Percentiles rank a stretch among this genome's conserved stretches.
Conservation (phyloP, 768 basidiomycete species). For the Phylloporus scabripes region DNA sequence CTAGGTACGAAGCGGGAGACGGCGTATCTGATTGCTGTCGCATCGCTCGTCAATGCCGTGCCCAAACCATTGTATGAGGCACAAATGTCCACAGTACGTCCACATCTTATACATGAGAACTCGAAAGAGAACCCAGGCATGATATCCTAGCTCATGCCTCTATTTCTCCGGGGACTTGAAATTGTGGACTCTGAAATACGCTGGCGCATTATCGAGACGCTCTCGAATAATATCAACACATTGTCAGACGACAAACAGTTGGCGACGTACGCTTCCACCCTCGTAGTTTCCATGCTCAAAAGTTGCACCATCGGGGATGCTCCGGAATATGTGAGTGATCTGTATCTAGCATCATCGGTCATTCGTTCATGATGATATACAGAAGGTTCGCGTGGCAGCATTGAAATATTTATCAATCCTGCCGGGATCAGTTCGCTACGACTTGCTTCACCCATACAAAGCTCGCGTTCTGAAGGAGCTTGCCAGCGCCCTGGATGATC, state of each 20-base stretch:
- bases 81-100: constrained; percentile 56
- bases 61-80: constrained; percentile 70
- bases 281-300: constrained; percentile 68
- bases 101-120: not conserved
- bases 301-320: constrained; percentile 49
- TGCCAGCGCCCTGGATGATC: constrained; percentile 78
- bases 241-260: constrained; percentile 48
- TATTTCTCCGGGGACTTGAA: constrained; percentile 80
- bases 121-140: not conserved
- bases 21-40: constrained; percentile 78
- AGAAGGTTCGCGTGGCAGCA: constrained; percentile 76
- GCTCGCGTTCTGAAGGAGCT: constrained; percentile 66
- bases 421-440: constrained; percentile 74
- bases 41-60: constrained; percentile 71
- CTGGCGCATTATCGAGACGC: constrained; percentile 72
- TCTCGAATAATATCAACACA: constrained; percentile 64
- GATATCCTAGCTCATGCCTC: constrained; percentile 70
- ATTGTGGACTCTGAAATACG: constrained; percentile 70
- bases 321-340: constrained; percentile 49
- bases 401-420: constrained; percentile 69
- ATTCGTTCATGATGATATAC: constrained; percentile 4
- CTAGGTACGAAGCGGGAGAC: constrained; percentile 51
- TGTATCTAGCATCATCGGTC: not conserved
- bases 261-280: constrained; percentile 62
- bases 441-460: constrained; percentile 79